phyloP scores from a whole-genome alignment of 2,329 filamentous ascomycete species.

The Botryotinia narcissicola region DNA sequence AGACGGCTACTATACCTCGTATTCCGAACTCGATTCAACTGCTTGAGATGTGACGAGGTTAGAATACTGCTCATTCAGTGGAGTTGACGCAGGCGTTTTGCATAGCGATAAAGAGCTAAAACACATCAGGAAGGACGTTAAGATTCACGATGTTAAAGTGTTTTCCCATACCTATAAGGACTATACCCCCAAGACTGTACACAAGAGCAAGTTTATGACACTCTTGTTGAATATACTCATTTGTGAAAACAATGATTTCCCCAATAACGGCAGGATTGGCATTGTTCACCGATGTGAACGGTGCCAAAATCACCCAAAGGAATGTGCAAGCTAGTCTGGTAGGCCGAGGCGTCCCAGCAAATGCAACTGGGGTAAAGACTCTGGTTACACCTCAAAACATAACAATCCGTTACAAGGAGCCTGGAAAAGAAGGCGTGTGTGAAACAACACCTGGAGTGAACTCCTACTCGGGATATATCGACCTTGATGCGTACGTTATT shows the following conservation, averaged over 20 bases:
- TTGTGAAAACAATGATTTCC: slow-evolving; percentile 18
- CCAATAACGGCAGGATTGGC: slow-evolving; percentile 21
- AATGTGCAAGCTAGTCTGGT: slow-evolving; percentile 30
- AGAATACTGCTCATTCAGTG: neutral
- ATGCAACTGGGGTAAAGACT: slow-evolving; percentile 40
- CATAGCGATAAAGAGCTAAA: slow-evolving; percentile 1
- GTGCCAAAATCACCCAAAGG: slow-evolving; percentile 24
- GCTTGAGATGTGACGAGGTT: neutral
- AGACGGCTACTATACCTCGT: neutral
- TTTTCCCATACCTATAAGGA: slow-evolving; percentile 9
- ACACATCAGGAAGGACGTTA: slow-evolving; percentile 17
- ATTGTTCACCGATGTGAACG: slow-evolving; percentile 21
- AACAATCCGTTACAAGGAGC: slow-evolving; percentile 47
- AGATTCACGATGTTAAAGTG: neutral
- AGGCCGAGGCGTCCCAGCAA: slow-evolving; percentile 42
- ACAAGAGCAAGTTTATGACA: neutral
- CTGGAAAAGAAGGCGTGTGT: slow-evolving; percentile 39
- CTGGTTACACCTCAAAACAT: slow-evolving; percentile 43
- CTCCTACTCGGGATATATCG: slow-evolving; percentile 35
- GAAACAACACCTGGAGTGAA: slow-evolving; percentile 36
- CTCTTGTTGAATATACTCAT: neutral
- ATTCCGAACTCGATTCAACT: neutral
- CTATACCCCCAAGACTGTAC: neutral
- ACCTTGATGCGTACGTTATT: slow-evolving; percentile 28
- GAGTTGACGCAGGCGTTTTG: neutral